Evolutionary conservation across 139 green algal species (phyloP), one percentile per base, ranked within the genome.

Genomic region (Auxenochlorella pyrenoidosa): DNA sequence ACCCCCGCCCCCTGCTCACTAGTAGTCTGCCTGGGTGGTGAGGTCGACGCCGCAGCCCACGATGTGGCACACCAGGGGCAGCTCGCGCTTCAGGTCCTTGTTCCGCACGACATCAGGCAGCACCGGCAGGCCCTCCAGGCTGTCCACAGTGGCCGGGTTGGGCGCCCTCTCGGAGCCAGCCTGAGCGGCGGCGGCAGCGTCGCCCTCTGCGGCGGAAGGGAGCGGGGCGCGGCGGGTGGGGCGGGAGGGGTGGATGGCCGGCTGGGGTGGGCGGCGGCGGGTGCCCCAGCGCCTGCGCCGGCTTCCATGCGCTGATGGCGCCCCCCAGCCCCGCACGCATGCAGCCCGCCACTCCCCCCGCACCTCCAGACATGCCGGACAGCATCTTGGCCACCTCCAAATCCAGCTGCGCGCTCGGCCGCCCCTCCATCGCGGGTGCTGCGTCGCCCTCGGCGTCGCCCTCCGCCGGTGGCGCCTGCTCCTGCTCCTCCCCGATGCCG

Each of bases 1-100:
- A 6, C 10, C 47, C 47, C 47, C 54, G 54, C 54, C 13, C 18
- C 16, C 13, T 58, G 54, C 77, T 70, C 51, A 83, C 60, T 93
- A 93, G 82, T 94, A 94, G 30, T 91, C 87, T 58, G 89, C 88
- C n/a, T 92, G 81, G 2, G 66, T 47, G 54, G 58, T 54, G 26
- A 94, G 60, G 54, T 89, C 78, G 51, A 86, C 68, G 3, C 60
- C 65, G 75, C 91, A 94, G 32, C 85, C 88, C 5, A 83, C 54
- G 43, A 94, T 85, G 79, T 94, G 90, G 43, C 87, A 90, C 16
- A 89, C 21, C 58, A 86, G 36, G 19, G 82, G 82, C 43, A 86
- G 30, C 32, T 85, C 79, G 6, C 59, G 22, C 79, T 75, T 85
- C 12, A 38, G 40, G 41, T 86, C 82, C 66, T 79, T 86, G 41